These are phyloP conservation scores for Pythium apleroticum DNA, from an alignment of 352 stramenopile species.

Conservation along the genomic window DNA sequence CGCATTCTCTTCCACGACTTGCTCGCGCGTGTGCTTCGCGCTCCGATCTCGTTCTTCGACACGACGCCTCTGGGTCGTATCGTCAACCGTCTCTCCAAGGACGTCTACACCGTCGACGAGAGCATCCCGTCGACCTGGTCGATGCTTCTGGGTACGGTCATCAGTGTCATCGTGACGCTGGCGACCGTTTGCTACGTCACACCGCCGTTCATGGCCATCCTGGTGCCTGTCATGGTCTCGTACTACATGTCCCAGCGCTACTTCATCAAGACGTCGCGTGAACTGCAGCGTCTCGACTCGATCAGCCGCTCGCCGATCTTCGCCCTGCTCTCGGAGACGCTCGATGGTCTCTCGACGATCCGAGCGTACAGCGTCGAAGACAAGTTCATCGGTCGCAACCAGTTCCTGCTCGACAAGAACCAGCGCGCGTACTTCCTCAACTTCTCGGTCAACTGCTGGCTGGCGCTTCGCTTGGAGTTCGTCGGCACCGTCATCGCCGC, in stretches of 20 bases:
- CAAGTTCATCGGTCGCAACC: constrained; percentile 54
- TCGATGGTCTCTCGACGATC: constrained; percentile 95
- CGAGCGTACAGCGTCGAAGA: constrained; percentile 68
- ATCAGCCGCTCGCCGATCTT: constrained; percentile 95
- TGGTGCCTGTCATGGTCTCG: constrained; percentile 65
- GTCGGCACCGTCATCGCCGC: constrained; percentile 62
- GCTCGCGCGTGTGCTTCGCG: constrained; percentile 55
- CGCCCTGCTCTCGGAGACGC: constrained; percentile 92
- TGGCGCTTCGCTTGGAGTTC: constrained; percentile 74
- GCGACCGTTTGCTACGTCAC: constrained; percentile 73
- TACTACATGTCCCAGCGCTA: constrained; percentile 89
- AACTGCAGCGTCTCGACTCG: constrained; percentile 96
- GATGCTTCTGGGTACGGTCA: constrained; percentile 70
- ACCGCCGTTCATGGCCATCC: constrained; percentile 65
- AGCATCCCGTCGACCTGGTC: constrained; percentile 66
- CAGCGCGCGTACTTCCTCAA: constrained; percentile 77
- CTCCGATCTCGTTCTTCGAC: constrained; percentile 83
- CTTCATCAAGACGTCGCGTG: constrained; percentile 89
- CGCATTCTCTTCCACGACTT: constrained; percentile 63
- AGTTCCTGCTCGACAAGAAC: constrained; percentile 60
- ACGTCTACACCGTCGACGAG: constrained; percentile 78
- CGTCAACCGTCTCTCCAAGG: constrained; percentile 77
- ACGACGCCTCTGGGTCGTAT: constrained; percentile 77
- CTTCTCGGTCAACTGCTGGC: constrained; percentile 74
- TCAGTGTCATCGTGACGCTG: constrained; percentile 63